Percentiles rank a stretch among this genome's conserved stretches.
phyloP scores from a whole-genome alignment of 2,329 filamentous ascomycete species.

The Paracoccidioides brasiliensis region DNA sequence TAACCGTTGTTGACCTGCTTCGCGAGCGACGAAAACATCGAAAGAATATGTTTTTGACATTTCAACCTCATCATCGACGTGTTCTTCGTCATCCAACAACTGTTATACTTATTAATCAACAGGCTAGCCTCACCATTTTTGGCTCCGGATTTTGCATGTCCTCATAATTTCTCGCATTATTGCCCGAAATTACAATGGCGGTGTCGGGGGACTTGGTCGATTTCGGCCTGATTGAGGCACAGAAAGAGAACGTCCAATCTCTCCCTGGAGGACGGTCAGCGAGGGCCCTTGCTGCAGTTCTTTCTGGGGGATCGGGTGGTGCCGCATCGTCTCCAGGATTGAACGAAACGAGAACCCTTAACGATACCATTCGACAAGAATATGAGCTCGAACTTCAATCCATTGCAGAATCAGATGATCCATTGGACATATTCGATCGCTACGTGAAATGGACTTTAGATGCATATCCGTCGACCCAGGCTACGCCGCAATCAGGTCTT shows the following conservation, averaged over 20 bases:
- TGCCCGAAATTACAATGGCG: slow-evolving; percentile 22
- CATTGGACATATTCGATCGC: slow-evolving; percentile 86
- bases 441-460: slow-evolving; percentile 96
- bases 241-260: slow-evolving; percentile 97
- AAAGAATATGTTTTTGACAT: too few species aligned
- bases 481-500: slow-evolving; percentile 80
- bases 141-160: not conserved
- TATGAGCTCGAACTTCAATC: slow-evolving; percentile 72
- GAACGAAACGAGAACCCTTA: slow-evolving; percentile 59
- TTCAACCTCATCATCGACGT: not conserved
- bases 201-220: slow-evolving; percentile 33
- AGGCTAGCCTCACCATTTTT: not conserved
- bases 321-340: slow-evolving; percentile 50
- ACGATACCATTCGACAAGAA: slow-evolving; percentile 66
- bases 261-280: slow-evolving; percentile 81
- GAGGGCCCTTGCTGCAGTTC: slow-evolving; percentile 71
- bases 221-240: slow-evolving; percentile 88
- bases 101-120: not conserved
- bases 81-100: not conserved
- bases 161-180: not conserved
- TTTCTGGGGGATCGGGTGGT: slow-evolving; percentile 36
- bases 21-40: not conserved
- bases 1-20: not conserved
- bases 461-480: slow-evolving; percentile 86
- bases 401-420: slow-evolving; percentile 81